Evolutionary conservation across 148 eudicot species (phyloP).

Genomic region (Pouteria glomerata): DNA sequence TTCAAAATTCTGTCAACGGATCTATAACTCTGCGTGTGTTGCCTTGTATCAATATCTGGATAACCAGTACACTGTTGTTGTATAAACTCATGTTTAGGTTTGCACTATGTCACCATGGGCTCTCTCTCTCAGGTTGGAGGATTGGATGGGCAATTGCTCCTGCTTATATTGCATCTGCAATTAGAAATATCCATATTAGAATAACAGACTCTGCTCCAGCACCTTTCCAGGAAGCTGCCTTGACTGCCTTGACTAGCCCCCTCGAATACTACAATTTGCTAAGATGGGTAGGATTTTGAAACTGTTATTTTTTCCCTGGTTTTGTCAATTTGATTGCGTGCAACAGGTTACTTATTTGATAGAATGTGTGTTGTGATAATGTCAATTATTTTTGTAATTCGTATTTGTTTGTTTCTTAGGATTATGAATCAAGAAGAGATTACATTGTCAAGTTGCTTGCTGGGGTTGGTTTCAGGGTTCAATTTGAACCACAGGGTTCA

Average conservation of each 20-base stretch:
- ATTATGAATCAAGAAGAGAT: constrained; percentile 71
- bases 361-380: not conserved
- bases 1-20: not conserved
- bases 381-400: not conserved
- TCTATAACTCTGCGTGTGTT: not conserved
- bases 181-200: constrained; percentile 73
- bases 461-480: constrained; percentile 64
- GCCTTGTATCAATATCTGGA: not conserved
- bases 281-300: constrained; percentile 37
- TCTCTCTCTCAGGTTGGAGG: constrained; percentile 76
- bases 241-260: constrained; percentile 69
- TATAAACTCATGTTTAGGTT: not conserved
- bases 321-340: not conserved
- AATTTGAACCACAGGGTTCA: constrained; percentile 69
- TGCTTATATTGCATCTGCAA: constrained; percentile 67
- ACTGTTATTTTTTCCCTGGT: not conserved
- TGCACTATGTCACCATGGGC: not conserved
- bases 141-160: constrained; percentile 97
- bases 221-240: constrained; percentile 92
- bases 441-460: constrained; percentile 46
- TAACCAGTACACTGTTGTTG: not conserved
- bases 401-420: constrained; percentile 37
- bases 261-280: constrained; percentile 47
- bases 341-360: not conserved
- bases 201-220: constrained; percentile 96